Conservation (phyloP, 108 stramenopile genomes). For the Epithemia pelagica region DNA sequence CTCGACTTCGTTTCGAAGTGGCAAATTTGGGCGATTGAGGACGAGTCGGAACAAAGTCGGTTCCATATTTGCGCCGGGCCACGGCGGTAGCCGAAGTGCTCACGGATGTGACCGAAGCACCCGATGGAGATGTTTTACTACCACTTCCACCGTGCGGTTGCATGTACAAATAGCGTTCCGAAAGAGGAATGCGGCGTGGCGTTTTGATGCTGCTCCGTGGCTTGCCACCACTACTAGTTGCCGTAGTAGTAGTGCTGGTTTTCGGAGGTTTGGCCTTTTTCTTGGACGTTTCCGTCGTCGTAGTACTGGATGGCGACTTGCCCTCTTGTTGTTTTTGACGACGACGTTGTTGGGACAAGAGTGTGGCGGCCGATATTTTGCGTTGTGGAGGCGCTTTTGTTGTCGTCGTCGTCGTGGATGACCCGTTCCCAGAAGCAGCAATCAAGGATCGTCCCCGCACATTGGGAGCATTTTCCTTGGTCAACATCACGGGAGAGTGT, state of each 20-base stretch:
- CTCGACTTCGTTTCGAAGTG: background rate
- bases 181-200: background rate
- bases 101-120: background rate
- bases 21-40: background rate
- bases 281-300: no score
- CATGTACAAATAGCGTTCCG: background rate
- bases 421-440: no score
- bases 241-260: background rate
- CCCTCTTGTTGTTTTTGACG: background rate
- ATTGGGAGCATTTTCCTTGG: background rate
- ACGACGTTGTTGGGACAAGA: background rate
- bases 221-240: no score
- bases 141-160: no score
- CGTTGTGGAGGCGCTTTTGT: no score
- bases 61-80: background rate
- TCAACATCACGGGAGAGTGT: background rate
- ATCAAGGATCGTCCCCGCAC: background rate
- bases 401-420: no score
- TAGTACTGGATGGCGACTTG: no score
- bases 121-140: no score
- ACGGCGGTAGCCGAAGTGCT: background rate
- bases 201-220: background rate
- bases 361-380: background rate
- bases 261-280: no score
- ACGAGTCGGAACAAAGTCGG: background rate